Percentiles rank a stretch among this genome's conserved stretches.
phyloP scores from a whole-genome alignment of 169 alveolate species.

The Babesia bigemina region DNA sequence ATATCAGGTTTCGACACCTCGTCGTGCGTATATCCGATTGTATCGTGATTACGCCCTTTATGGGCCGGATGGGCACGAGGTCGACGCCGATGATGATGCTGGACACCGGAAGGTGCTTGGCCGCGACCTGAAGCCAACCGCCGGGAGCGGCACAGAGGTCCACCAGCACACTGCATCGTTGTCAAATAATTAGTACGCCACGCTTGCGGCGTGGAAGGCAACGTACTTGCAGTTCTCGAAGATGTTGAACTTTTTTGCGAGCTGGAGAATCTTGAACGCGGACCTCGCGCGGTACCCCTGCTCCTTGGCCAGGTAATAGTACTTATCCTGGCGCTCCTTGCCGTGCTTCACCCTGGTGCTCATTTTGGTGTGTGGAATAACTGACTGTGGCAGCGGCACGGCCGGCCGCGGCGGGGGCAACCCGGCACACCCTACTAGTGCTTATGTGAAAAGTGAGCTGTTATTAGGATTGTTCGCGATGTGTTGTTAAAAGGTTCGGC shows the following conservation, averaged over 20 bases:
- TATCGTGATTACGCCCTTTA: constrained; percentile 93
- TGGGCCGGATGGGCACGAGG: constrained; percentile 95
- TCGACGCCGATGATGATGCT: constrained; percentile 96
- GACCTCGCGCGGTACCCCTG: constrained; percentile 98
- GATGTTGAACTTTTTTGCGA: constrained; percentile 92
- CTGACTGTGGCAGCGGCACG: not conserved
- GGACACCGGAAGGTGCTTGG: constrained; percentile 91
- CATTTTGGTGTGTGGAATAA: constrained; percentile 68
- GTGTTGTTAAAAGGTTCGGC: not conserved
- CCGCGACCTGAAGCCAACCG: constrained; percentile 97
- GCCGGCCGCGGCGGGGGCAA: not conserved
- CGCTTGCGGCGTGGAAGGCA: not conserved
- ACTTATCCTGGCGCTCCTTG: constrained; percentile 92
- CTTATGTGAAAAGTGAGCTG: not conserved
- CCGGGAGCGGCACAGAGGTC: constrained; percentile 99
- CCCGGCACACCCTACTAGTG: constrained; percentile 13
- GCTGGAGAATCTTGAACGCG: constrained; percentile 97
- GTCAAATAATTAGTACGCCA: constrained; percentile 1
- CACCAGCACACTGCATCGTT: constrained; percentile 81
- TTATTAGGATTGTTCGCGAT: not conserved
- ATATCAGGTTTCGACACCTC: constrained; percentile 47
- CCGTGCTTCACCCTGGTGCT: constrained; percentile 86
- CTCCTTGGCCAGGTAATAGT: constrained; percentile 96
- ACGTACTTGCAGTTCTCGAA: constrained; percentile 79
- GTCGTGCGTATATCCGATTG: constrained; percentile 91